These are phyloP conservation scores for Syzygium aromaticum DNA, from an alignment of 345 rosid genomes.

Conservation along the genomic window DNA sequence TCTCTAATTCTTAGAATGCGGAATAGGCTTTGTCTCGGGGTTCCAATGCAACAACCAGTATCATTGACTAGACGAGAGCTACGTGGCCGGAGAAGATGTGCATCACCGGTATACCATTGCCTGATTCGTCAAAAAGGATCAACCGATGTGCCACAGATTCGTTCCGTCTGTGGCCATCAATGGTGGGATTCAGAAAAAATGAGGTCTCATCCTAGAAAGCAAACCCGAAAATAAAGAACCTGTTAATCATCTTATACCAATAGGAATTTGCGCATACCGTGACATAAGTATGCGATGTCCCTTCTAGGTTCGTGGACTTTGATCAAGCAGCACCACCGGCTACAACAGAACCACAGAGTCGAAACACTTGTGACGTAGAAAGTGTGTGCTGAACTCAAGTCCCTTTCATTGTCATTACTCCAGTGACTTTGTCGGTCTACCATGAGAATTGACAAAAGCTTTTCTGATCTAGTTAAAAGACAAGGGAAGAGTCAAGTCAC, in stretches of 20 bases:
- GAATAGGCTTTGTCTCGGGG: not conserved
- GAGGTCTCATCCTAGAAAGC: not conserved
- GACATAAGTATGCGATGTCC: not conserved
- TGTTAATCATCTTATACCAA: not conserved
- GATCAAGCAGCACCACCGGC: not conserved
- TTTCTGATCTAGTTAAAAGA: not conserved
- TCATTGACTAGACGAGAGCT: not conserved
- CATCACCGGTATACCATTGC: not conserved
- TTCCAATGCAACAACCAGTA: not conserved
- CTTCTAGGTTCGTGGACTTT: not conserved
- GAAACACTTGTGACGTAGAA: not conserved
- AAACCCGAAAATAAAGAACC: accelerated
- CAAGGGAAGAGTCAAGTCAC: not conserved
- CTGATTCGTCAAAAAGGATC: not conserved
- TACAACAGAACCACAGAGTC: not conserved
- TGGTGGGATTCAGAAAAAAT: not conserved
- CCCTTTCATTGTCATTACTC: not conserved
- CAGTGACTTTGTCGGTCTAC: not conserved
- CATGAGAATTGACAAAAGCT: not conserved
- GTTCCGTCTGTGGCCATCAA: accelerated
- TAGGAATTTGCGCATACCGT: not conserved
- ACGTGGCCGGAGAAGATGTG: not conserved
- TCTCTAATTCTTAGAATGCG: not conserved
- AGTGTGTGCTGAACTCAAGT: not conserved
- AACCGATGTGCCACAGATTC: accelerated